Conservation (phyloP, 257 asterid species). For the Solanum appendiculatum region DNA sequence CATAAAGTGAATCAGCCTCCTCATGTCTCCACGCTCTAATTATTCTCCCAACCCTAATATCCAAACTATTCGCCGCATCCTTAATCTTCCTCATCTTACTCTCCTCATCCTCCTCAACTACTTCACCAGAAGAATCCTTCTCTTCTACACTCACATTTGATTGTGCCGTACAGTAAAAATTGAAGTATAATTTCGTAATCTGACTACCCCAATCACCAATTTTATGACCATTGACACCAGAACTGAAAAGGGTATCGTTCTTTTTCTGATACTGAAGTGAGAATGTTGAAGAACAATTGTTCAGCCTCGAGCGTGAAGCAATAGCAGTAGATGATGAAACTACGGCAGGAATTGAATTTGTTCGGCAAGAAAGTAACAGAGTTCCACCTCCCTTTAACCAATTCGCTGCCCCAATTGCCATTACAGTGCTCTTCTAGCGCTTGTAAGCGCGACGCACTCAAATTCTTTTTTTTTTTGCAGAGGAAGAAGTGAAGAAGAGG, state of each 20-base stretch:
- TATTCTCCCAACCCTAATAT: conserved; percentile 71
- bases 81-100: conserved; percentile 16
- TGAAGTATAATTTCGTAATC: not conserved
- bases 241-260: not conserved
- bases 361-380: not conserved
- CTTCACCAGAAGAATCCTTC: not conserved
- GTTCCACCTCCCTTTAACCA: not conserved
- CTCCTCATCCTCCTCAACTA: not conserved
- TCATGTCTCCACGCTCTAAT: conserved; percentile 76
- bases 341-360: not conserved
- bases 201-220: not conserved
- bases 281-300: not conserved
- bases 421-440: not conserved
- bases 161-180: not conserved
- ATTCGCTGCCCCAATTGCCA: not conserved
- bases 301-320: not conserved
- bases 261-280: not conserved
- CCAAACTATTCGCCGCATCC: conserved; percentile 69
- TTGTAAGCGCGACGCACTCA: not conserved
- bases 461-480: too few relatives aligned
- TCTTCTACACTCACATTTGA: not conserved
- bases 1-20: conserved; percentile 94
- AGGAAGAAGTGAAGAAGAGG: not conserved
- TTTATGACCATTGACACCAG: not conserved
- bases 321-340: not conserved